These are phyloP conservation scores for Mycena galopus DNA, from an alignment of 768 basidiomycete species.

Conservation along the genomic window DNA sequence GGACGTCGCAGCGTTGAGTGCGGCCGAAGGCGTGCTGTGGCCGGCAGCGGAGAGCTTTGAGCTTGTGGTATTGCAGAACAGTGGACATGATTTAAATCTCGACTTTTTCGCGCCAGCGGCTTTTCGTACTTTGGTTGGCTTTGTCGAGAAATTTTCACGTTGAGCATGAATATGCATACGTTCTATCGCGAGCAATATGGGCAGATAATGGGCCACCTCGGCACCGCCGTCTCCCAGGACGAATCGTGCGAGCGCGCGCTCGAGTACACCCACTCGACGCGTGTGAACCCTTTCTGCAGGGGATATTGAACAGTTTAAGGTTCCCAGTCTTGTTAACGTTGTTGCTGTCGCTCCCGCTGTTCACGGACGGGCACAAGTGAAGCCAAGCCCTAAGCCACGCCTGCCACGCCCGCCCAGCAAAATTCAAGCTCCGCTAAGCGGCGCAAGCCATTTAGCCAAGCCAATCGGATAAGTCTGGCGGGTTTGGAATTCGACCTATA, in stretches of 20 bases:
- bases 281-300: not conserved
- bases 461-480: too few species aligned
- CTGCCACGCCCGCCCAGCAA: too few species aligned
- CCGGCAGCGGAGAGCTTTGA: slow-evolving; percentile 9
- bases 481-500: too few species aligned
- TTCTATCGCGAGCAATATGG: too few species aligned
- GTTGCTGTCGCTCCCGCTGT: not conserved
- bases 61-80: not conserved
- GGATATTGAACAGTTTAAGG: not conserved
- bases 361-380: not conserved
- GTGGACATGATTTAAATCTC: slow-evolving; percentile 8
- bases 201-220: too few species aligned
- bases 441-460: too few species aligned
- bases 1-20: slow-evolving; percentile 10
- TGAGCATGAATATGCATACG: too few species aligned
- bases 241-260: too few species aligned
- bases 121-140: not conserved
- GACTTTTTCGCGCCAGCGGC: slow-evolving; percentile 7
- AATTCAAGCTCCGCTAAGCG: too few species aligned
- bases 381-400: not conserved
- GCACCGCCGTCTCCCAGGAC: too few species aligned
- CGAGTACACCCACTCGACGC: not conserved
- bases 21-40: slow-evolving; percentile 3
- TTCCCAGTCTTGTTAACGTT: not conserved
- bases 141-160: slow-evolving; percentile 5